phyloP scores from a whole-genome alignment of 257 asterid species.

The Solanum etuberosum region DNA sequence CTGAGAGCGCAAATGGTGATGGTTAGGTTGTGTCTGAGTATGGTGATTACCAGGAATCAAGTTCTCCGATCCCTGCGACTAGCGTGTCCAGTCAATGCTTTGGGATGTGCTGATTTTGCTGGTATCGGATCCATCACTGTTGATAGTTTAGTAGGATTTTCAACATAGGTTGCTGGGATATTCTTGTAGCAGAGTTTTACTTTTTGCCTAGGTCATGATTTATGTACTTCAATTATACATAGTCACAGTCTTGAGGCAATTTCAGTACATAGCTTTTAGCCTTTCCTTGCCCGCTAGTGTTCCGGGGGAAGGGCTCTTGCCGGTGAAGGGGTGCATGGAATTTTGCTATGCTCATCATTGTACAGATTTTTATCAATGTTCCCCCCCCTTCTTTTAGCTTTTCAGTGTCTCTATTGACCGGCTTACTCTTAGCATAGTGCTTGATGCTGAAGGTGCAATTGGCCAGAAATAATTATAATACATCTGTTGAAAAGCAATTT shows the following conservation, averaged over 20 bases:
- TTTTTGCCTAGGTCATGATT: slow-evolving; percentile 23
- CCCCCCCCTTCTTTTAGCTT: background rate
- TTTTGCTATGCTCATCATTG: slow-evolving; percentile 28
- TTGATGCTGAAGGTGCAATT: slow-evolving; percentile 24
- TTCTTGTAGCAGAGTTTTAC: slow-evolving; percentile 12
- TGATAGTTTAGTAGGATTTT: slow-evolving; percentile 12
- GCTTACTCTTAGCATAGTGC: slow-evolving; percentile 27
- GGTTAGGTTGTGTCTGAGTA: slow-evolving; percentile 15
- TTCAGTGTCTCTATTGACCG: background rate
- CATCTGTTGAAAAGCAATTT: slow-evolving; percentile 2
- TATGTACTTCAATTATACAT: slow-evolving; percentile 9
- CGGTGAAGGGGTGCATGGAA: slow-evolving; percentile 12
- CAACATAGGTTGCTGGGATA: slow-evolving; percentile 24
- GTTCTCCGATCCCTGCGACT: slow-evolving; percentile 4
- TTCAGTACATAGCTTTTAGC: slow-evolving; percentile 23
- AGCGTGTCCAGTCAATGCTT: slow-evolving; percentile 1
- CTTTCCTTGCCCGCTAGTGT: slow-evolving; percentile 6
- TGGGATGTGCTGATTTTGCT: background rate
- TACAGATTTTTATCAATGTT: slow-evolving; percentile 16
- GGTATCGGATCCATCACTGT: background rate
- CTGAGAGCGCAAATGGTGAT: slow-evolving; percentile 19
- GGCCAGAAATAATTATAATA: slow-evolving; percentile 25
- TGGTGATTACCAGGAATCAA: slow-evolving; percentile 4
- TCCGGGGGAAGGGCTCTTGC: slow-evolving; percentile 17
- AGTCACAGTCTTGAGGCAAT: slow-evolving; percentile 7